These are phyloP conservation scores for Hirsutella rhossiliensis DNA, from an alignment of 2,329 filamentous ascomycete genomes.

Conservation along the genomic window DNA sequence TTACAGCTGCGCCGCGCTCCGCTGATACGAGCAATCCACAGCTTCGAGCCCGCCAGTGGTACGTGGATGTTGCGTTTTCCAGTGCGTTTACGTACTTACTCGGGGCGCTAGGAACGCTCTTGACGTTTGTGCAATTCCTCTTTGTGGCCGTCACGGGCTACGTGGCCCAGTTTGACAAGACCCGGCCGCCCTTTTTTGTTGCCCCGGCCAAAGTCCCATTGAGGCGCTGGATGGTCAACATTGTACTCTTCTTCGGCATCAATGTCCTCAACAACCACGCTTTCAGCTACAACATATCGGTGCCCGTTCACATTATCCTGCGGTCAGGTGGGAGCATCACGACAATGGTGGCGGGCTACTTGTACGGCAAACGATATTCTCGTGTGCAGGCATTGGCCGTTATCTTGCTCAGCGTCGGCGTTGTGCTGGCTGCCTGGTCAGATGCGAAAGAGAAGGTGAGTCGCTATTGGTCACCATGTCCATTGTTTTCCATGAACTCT, in stretches of 20 bases:
- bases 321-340: slow-evolving; percentile 92
- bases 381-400: slow-evolving; percentile 72
- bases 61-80: slow-evolving; percentile 11
- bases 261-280: slow-evolving; percentile 97
- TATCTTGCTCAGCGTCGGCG: slow-evolving; percentile 69
- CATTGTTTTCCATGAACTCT: neutral
- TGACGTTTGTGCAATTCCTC: slow-evolving; percentile 82
- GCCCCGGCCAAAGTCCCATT: slow-evolving; percentile 71
- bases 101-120: slow-evolving; percentile 52
- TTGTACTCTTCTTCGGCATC: slow-evolving; percentile 81
- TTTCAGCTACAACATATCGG: slow-evolving; percentile 92
- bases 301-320: slow-evolving; percentile 93
- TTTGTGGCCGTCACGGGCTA: slow-evolving; percentile 72
- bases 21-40: slow-evolving; percentile 18
- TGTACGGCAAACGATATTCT: slow-evolving; percentile 79
- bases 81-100: neutral
- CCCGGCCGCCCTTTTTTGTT: slow-evolving; percentile 58
- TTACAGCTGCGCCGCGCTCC: slow-evolving; percentile 4
- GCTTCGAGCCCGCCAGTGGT: slow-evolving; percentile 77
- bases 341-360: slow-evolving; percentile 80
- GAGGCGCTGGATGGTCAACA: slow-evolving; percentile 76
- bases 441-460: slow-evolving; percentile 74
- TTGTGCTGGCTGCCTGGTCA: slow-evolving; percentile 79
- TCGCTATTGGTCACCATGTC: neutral
- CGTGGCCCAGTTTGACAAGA: slow-evolving; percentile 59